Evolutionary conservation across 768 basidiomycete genomes (phyloP), one percentile per base, ranked within the genome.

Genomic region (Holtermannia corniformis): DNA sequence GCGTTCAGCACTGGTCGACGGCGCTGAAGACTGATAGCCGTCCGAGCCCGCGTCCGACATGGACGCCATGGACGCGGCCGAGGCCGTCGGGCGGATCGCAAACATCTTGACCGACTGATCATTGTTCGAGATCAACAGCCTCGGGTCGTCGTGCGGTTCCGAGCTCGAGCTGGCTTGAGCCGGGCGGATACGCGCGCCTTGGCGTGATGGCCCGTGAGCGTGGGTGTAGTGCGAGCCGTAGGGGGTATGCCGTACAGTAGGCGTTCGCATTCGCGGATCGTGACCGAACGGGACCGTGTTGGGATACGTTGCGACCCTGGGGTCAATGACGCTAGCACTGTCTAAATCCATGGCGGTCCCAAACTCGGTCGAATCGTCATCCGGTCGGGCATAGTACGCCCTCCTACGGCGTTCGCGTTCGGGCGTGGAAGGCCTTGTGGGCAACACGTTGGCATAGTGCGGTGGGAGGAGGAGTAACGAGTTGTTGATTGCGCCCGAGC

Each of bases 101-200:
- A 85, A 91, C 62, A 92, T 81, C 68, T 82, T 84, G 63, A 93
- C 80, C 0, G 80, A 80, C 49, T 78, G 77, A 64, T 92, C 89
- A 69, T 95, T 95, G 66, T 91, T 91, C 73, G 84, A 86, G 56
- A 92, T 81, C 22, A 81, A 79, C 42, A 91, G 77, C 5, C 88
- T 76, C 0, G 88, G 88, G 61, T 87, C 85, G 7, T 78, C 77
- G 76, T 55, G 80, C 73, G 20, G 83, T 21, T 16, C 11, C 25
- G 41, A 32, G 47, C 50, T 43, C 10, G 50, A 49, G n/a, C 42
- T 37, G 42, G 45, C 24, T 49, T 52, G 58, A 19, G 27, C 41
- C n/a, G 50, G 53, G 10, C 32, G 7, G 32, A 37, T 16, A 16
- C 50, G 50, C 4, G 20, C 41, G 1, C 13, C 22, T 4, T 44